Conservation (phyloP, 768 basidiomycete species). For the Asterophora lycoperdoides region DNA sequence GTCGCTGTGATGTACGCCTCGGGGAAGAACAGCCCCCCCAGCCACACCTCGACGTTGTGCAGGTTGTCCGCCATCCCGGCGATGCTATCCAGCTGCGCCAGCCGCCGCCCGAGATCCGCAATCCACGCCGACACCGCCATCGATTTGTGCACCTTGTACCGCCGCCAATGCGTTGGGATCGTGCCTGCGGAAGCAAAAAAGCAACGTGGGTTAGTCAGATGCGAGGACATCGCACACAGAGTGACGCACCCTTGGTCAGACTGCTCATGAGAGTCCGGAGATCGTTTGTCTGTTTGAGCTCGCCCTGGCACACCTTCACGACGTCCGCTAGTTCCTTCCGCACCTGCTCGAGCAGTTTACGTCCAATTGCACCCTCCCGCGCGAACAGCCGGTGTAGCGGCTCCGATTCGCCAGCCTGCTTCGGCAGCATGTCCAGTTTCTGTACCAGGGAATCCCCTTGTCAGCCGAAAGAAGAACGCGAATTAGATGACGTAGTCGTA, state of each 20-base stretch:
- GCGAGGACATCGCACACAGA: not conserved
- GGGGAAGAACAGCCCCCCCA: conserved; percentile 94
- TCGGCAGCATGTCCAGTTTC: conserved; percentile 62
- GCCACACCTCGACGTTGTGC: conserved; percentile 77
- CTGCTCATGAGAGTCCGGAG: conserved; percentile 87
- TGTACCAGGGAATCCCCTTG: not conserved
- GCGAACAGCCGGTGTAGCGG: conserved; percentile 87
- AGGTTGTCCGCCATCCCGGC: conserved; percentile 53
- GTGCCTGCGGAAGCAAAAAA: conserved; percentile 50
- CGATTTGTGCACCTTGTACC: conserved; percentile 81
- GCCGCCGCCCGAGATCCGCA: conserved; percentile 70
- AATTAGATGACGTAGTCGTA: conserved; percentile 30
- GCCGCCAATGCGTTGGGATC: conserved; percentile 83
- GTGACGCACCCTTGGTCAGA: conserved; percentile 72
- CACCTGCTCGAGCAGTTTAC: conserved; percentile 73
- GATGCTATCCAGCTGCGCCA: conserved; percentile 79
- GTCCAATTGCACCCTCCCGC: conserved; percentile 80
- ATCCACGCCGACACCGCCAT: conserved; percentile 88
- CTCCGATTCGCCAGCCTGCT: conserved; percentile 68
- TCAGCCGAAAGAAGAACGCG: conserved; percentile 9
- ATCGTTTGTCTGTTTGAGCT: conserved; percentile 94
- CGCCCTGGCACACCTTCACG: conserved; percentile 79
- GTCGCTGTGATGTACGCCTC: conserved; percentile 96
- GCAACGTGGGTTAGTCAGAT: not conserved
- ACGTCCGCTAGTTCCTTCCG: conserved; percentile 79